These are phyloP conservation scores for Boletales sp. DNA, from an alignment of 768 basidiomycete genomes.

Conservation along the genomic window DNA sequence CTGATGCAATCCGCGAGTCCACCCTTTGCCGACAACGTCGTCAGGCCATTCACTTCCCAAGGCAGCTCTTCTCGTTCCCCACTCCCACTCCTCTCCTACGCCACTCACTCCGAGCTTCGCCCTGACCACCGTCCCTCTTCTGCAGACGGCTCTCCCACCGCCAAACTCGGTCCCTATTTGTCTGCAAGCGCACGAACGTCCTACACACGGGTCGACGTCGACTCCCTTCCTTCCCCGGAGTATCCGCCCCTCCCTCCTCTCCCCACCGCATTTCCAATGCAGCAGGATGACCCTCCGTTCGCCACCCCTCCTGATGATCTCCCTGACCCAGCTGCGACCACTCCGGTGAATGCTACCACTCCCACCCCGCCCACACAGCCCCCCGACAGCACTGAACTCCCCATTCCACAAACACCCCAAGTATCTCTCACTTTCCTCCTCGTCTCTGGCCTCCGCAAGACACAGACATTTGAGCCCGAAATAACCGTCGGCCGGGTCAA, in stretches of 20 bases:
- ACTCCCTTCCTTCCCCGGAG: constrained; percentile 17
- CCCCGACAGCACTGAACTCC: not conserved
- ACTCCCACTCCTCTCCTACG: constrained; percentile 5
- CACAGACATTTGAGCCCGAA: constrained; percentile 73
- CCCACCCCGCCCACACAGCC: constrained; percentile 6
- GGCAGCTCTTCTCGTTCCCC: constrained; percentile 15
- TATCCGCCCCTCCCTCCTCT: constrained; percentile 26
- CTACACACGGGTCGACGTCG: constrained; percentile 47
- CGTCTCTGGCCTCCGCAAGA: constrained; percentile 62
- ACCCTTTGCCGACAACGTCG: constrained; percentile 24
- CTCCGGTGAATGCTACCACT: not conserved
- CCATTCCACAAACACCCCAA: constrained; percentile 59
- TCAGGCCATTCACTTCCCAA: constrained; percentile 29
- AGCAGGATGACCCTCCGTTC: not conserved
- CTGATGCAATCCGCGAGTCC: constrained; percentile 3
- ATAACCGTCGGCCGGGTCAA: constrained; percentile 75
- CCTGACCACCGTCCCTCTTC: constrained; percentile 20
- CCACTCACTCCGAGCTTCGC: not conserved
- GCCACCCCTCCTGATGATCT: not conserved
- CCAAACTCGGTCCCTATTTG: constrained; percentile 19
- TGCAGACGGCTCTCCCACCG: constrained; percentile 4
- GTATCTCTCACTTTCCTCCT: constrained; percentile 68
- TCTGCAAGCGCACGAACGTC: constrained; percentile 51
- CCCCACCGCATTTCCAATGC: constrained; percentile 9
- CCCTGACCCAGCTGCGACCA: constrained; percentile 4